Conservation (phyloP, 192 early-diverging fungal species). For the Geranomyces variabilis region DNA sequence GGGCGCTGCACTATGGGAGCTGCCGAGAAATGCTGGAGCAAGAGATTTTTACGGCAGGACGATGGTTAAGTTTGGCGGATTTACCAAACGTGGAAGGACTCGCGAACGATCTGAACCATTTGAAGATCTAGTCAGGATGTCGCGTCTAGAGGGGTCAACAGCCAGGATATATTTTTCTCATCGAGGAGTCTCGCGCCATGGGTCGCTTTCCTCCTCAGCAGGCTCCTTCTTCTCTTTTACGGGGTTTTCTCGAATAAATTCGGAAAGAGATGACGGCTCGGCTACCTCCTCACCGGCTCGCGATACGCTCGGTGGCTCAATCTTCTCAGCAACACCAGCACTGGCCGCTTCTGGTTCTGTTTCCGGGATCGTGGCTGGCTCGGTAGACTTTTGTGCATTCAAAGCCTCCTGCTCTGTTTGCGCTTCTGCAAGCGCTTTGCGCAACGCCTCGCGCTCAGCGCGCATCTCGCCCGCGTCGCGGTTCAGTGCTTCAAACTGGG, state of each 20-base stretch:
- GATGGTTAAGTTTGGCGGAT: neutral
- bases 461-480: neutral
- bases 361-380: neutral
- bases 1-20: slow-evolving; percentile 11
- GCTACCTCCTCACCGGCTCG: neutral
- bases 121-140: too few relatives aligned
- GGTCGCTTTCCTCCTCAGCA: neutral
- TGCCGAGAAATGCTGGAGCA: slow-evolving; percentile 16
- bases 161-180: too few relatives aligned
- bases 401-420: slow-evolving; percentile 1
- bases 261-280: slow-evolving; percentile 7
- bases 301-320: neutral
- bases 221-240: neutral
- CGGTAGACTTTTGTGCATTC: neutral
- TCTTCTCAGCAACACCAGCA: neutral
- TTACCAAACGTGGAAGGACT: too few relatives aligned
- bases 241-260: slow-evolving; percentile 12
- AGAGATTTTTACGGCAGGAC: slow-evolving; percentile 17
- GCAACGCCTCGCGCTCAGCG: neutral
- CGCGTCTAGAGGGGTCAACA: too few relatives aligned
- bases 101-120: too few relatives aligned
- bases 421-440: neutral
- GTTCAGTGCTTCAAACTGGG: neutral
- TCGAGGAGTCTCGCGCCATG: slow-evolving; percentile 1
- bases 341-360: neutral